These are phyloP conservation scores for Albugo candida DNA, from an alignment of 352 stramenopile genomes.

Conservation along the genomic window DNA sequence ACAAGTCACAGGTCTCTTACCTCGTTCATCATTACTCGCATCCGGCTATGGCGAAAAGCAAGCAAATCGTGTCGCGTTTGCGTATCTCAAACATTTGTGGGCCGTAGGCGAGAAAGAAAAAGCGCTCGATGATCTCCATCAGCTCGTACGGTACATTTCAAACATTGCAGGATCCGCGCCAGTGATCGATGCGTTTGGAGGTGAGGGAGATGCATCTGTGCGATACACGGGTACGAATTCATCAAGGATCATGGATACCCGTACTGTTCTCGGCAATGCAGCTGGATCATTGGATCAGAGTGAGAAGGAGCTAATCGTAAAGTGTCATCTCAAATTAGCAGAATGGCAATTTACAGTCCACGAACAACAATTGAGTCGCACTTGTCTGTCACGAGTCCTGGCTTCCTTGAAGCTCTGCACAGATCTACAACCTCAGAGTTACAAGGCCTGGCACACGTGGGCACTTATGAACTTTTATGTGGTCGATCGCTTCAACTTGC, in stretches of 20 bases:
- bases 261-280: not conserved
- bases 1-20: not conserved
- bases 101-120: slow-evolving; percentile 74
- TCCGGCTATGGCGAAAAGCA: slow-evolving; percentile 70
- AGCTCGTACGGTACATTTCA: slow-evolving; percentile 65
- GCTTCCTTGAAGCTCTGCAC: slow-evolving; percentile 44
- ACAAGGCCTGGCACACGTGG: slow-evolving; percentile 93
- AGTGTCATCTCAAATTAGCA: slow-evolving; percentile 65
- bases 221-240: slow-evolving; percentile 3
- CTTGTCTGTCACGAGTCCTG: slow-evolving; percentile 52
- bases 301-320: slow-evolving; percentile 61
- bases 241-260: not conserved
- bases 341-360: slow-evolving; percentile 75
- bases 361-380: slow-evolving; percentile 56
- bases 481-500: slow-evolving; percentile 64
- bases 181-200: slow-evolving; percentile 2
- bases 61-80: slow-evolving; percentile 84
- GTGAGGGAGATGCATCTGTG: slow-evolving; percentile 1
- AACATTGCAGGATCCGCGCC: slow-evolving; percentile 9
- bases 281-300: not conserved
- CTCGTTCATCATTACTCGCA: slow-evolving; percentile 1
- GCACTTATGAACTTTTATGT: slow-evolving; percentile 94
- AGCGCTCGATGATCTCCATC: slow-evolving; percentile 68
- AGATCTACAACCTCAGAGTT: slow-evolving; percentile 43
- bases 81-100: slow-evolving; percentile 92